Evolutionary conservation across 2,329 filamentous ascomycete genomes (phyloP).

Genomic region (Sporothrix variecibatus): DNA sequence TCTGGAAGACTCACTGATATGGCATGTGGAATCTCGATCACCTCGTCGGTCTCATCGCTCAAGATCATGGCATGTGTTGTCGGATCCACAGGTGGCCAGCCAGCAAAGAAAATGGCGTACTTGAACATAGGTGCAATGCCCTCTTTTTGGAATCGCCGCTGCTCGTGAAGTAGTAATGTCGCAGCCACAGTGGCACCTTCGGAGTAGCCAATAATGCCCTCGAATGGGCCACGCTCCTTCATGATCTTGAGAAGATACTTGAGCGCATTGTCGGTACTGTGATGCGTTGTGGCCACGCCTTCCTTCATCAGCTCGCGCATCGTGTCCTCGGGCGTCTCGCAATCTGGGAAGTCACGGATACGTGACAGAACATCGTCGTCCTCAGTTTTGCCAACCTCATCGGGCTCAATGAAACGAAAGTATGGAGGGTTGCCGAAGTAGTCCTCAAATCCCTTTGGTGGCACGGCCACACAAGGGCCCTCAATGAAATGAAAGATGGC

Average conservation of each 20-base stretch:
- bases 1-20: constrained; percentile 47
- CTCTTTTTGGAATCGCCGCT: constrained; percentile 41
- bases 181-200: constrained; percentile 60
- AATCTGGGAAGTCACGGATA: constrained; percentile 57
- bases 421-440: constrained; percentile 59
- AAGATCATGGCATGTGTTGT: constrained; percentile 48
- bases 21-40: constrained; percentile 55
- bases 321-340: constrained; percentile 56
- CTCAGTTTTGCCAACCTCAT: constrained; percentile 46
- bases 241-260: constrained; percentile 49
- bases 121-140: constrained; percentile 45
- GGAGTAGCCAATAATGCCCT: constrained; percentile 62
- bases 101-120: constrained; percentile 54
- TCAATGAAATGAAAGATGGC: constrained; percentile 55
- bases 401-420: constrained; percentile 57
- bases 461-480: constrained; percentile 51
- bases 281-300: constrained; percentile 37
- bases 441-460: constrained; percentile 56
- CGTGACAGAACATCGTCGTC: constrained; percentile 52
- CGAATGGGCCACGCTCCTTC: constrained; percentile 49
- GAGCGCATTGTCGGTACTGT: constrained; percentile 46
- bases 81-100: constrained; percentile 55
- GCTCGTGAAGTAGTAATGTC: constrained; percentile 54
- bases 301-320: constrained; percentile 51
- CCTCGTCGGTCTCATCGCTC: constrained; percentile 50